Base-by-base conservation (phyloP, 257 asterid species). In the Nicotiana paniculata region DNA sequence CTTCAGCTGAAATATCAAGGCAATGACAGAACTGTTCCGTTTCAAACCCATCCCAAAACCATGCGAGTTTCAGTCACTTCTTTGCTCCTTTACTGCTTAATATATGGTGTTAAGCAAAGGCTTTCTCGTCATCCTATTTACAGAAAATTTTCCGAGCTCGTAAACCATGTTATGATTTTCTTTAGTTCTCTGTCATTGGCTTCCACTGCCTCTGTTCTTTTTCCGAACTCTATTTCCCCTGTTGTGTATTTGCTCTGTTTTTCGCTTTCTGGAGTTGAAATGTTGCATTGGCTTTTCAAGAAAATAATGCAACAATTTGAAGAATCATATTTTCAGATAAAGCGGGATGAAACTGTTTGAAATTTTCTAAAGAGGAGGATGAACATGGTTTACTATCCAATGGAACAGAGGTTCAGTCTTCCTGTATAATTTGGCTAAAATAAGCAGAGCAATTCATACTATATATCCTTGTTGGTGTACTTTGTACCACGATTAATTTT, bases 1-100 rank as follows among this genome's bases (percentile, higher is more conserved):
- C 48, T 84, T 0, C 84, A 84, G 30, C 32, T 81, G 15, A 84
- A 84, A 46, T 76, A 61, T 67, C 82, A 75, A 70, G 84, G 75
- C 46, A 24, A 55, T 2, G 3, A 62, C 5, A 28, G 17, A 68
- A 55, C 87, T 6, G 58, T 35, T 35, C 87, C 82, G 0, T 84
- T 84, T 16, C 51, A 68, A 24, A 81, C 80, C 3, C 65, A 65
- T 17, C 87, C 84, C 0, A 81, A 63, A 43, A 84, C 74, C 4
- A 81, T 78, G 67, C n/a, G 24, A 9, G 16, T 81, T 13, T 81
- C 87, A 0, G 26, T 64, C 24, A 33, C 58, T n/a, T 48, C 64
- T 75, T 24, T 75, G 66, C 54, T 84, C 2, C 0, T 64, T 0
- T 81, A 51, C 35, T 77, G 76, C 26, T 48, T 84, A 3, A 10